phyloP scores from a whole-genome alignment of 2,329 filamentous ascomycete species.

The Alternaria metachromatica region DNA sequence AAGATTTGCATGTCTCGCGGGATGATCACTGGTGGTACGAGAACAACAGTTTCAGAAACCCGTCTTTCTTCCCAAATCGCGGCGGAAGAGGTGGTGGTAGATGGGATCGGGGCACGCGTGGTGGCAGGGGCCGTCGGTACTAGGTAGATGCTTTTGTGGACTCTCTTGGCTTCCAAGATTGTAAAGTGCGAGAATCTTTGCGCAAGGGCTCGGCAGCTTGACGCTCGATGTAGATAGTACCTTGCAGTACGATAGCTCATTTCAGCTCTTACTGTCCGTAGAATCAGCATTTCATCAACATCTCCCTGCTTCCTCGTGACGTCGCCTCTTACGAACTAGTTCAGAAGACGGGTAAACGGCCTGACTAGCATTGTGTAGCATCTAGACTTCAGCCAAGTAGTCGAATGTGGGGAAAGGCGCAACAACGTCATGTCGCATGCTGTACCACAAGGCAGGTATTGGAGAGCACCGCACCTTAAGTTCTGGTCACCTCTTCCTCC shows the following conservation, averaged over 20 bases:
- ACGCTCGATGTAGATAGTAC: not conserved
- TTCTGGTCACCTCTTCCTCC: not conserved
- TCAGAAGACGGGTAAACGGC: not conserved
- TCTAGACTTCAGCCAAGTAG: not conserved
- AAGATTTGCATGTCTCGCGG: slow-evolving; percentile 17
- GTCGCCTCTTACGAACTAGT: not conserved
- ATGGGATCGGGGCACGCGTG: not conserved
- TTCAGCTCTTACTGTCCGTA: not conserved
- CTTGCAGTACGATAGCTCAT: not conserved
- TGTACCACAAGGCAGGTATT: not conserved
- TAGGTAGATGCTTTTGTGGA: not conserved
- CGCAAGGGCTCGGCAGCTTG: not conserved
- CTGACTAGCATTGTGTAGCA: not conserved
- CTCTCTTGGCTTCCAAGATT: not conserved
- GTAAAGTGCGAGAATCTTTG: not conserved
- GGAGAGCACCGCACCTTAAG: not conserved
- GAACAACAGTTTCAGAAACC: slow-evolving; percentile 11
- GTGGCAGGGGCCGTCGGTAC: not conserved
- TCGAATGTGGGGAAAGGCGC: not conserved
- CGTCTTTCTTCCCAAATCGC: slow-evolving; percentile 25
- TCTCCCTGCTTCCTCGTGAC: not conserved
- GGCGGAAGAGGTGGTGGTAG: not conserved
- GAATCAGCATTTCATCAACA: not conserved
- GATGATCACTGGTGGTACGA: slow-evolving; percentile 23
- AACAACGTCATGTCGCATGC: not conserved